These are phyloP conservation scores for Lipomyces sp. DNA, from an alignment of 805 yeast genomes.

Conservation along the genomic window DNA sequence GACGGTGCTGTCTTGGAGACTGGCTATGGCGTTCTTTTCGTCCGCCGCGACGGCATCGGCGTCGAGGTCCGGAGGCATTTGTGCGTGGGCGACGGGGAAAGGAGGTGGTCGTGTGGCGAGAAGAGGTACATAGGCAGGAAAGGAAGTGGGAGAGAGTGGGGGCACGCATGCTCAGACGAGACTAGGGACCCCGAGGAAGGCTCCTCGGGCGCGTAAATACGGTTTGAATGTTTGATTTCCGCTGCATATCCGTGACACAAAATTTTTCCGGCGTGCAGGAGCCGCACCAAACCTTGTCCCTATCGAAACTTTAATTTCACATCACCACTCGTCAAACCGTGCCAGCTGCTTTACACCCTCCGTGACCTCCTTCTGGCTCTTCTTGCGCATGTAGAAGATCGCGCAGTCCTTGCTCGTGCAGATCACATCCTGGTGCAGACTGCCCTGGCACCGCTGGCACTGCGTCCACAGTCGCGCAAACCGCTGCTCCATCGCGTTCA, in stretches of 20 bases:
- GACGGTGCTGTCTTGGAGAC: not conserved
- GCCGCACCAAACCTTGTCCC: too few relatives aligned
- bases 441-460: slow-evolving; percentile 96
- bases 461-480: slow-evolving; percentile 95
- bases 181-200: not conserved
- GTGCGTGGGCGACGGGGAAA: too few relatives aligned
- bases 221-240: too few relatives aligned
- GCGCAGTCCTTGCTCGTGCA: slow-evolving; percentile 97
- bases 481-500: slow-evolving; percentile 74
- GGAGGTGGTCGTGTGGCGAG: not conserved
- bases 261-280: not conserved
- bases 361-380: slow-evolving; percentile 69
- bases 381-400: slow-evolving; percentile 92
- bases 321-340: slow-evolving; percentile 52
- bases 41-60: not conserved
- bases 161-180: not conserved
- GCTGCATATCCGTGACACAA: too few relatives aligned
- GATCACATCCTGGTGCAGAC: slow-evolving; percentile 89
- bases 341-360: slow-evolving; percentile 56
- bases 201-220: too few relatives aligned
- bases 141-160: not conserved
- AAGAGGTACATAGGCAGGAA: not conserved
- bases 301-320: not conserved
- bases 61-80: too few relatives aligned
- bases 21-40: not conserved